Evolutionary conservation across 2,329 filamentous ascomycete species (phyloP).

Genomic region (Thielaviopsis populi): DNA sequence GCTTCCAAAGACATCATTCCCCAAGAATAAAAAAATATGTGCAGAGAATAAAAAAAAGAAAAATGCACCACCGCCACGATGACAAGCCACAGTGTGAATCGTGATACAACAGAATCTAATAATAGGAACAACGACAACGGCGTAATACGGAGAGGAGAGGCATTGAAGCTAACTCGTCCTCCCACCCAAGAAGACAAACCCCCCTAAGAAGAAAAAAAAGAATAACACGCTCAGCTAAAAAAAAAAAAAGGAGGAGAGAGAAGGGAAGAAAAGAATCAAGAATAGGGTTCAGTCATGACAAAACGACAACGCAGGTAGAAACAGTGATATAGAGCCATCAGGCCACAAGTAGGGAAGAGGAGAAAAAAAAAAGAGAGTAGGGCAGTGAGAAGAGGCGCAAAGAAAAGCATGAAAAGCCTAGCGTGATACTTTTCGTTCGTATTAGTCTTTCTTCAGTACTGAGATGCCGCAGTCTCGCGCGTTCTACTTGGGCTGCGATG

Average conservation of each 20-base stretch:
- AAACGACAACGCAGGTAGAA: not conserved
- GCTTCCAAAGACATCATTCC: too few relatives aligned
- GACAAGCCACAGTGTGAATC: not conserved
- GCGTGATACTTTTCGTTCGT: not conserved
- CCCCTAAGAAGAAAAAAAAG: not conserved
- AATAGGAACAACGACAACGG: not conserved
- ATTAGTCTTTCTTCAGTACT: not conserved
- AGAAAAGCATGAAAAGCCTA: not conserved
- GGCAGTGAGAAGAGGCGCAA: not conserved
- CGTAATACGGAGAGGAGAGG: not conserved
- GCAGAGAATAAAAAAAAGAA: not conserved
- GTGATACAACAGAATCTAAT: not conserved
- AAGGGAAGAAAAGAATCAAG: not conserved
- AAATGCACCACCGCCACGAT: not conserved
- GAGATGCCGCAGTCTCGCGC: conserved; percentile 12
- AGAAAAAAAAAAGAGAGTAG: not conserved
- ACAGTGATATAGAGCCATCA: conserved; percentile 3
- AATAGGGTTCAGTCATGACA: not conserved
- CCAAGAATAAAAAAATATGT: not conserved
- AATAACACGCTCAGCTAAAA: not conserved
- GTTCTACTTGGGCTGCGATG: conserved; percentile 16
- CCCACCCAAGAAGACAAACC: not conserved
- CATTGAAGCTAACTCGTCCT: not conserved
- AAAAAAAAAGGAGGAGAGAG: not conserved
- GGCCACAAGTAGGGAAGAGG: not conserved